phyloP scores from a whole-genome alignment of 2,329 filamentous ascomycete genomes.

The Alternaria longipes region DNA sequence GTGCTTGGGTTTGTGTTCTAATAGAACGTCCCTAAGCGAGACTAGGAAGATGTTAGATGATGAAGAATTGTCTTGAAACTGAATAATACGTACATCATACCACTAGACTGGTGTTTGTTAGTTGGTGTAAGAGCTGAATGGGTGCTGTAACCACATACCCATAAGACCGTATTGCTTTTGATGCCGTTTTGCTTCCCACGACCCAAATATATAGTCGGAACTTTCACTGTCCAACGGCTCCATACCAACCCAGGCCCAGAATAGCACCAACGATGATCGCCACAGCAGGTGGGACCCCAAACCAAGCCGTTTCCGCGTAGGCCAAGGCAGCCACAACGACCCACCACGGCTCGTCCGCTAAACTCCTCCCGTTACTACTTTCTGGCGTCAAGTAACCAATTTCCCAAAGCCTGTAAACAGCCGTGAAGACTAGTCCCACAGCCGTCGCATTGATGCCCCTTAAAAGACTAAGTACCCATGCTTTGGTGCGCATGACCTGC shows the following conservation, averaged over 20 bases:
- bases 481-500: constrained; percentile 48
- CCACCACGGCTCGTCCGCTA: constrained; percentile 57
- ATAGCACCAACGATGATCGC: constrained; percentile 53
- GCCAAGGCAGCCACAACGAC: constrained; percentile 55
- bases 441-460: constrained; percentile 55
- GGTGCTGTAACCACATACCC: not conserved
- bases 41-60: not conserved
- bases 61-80: too few relatives aligned
- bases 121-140: not conserved
- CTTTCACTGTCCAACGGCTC: constrained; percentile 40
- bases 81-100: not conserved
- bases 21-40: not conserved
- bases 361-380: constrained; percentile 44
- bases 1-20: not conserved
- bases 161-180: not conserved
- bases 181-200: not conserved
- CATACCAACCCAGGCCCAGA: constrained; percentile 54
- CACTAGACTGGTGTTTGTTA: not conserved
- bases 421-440: constrained; percentile 56
- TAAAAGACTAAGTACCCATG: constrained; percentile 47
- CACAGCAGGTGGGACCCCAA: constrained; percentile 50
- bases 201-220: not conserved
- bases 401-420: constrained; percentile 57
- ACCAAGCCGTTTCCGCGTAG: constrained; percentile 54
- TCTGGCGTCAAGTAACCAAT: constrained; percentile 55